Evolutionary conservation across 805 yeast genomes (phyloP), one percentile per base, ranked within the genome.

Genomic region (Teunomyces tritomae): DNA sequence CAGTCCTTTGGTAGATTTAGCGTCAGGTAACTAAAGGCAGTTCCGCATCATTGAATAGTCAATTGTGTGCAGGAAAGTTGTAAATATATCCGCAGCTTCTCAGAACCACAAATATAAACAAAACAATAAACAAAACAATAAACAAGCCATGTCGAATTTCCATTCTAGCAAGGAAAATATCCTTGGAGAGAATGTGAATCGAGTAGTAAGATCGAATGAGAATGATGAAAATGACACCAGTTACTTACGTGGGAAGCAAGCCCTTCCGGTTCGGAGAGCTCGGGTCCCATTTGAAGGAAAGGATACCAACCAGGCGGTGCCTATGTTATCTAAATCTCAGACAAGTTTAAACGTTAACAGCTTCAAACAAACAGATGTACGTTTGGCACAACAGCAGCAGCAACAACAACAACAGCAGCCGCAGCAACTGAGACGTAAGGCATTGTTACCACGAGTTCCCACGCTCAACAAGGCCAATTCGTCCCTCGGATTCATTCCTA

Each of bases 261-360:
- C 43, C 20, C 28, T 11, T 10, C 34, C 28, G 32, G 13, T 17
- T 6, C 43, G 33, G 29, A 40, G 45, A 20, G 43, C 47, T 29
- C 55, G 77, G 46, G 57, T 63, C 7, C 77, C 77, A 3, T 61
- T 71, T 43, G 72, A 74, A 3, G 76, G 76, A 1, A 72, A 72
- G 48, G 68, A 67, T 53, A 67, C 59, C 34, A 72, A 72, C 53
- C 51, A 51, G 33, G 51, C 52, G 14, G 36, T 60, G 26, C 65
- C 67, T 6, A 48, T 59, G 1, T 58, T 72, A 46, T 66, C 55
- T 39, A 59, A 73, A 43, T 66, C 74, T 3, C 63, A 65, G 39
- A 55, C 69, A 6, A 48, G 58, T 37, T 29, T 54, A 24, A 45
- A 41, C 24, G 28, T 42, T 8, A 16, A 35, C 17, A 11, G 44